Evolutionary conservation across 805 yeast species (phyloP).

Genomic region (Kuraishia piskuri): DNA sequence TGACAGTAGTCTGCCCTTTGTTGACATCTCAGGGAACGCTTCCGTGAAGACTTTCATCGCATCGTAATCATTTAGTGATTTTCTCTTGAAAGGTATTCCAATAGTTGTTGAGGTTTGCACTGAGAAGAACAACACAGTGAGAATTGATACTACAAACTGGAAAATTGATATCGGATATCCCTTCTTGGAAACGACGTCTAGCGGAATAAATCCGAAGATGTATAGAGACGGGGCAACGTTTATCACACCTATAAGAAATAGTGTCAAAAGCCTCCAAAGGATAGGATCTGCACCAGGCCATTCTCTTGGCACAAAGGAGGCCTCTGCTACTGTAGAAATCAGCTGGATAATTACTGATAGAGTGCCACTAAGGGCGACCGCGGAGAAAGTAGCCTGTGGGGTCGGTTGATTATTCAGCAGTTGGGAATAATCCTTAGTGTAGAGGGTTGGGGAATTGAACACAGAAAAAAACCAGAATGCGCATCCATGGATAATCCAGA

Average conservation of each 20-base stretch:
- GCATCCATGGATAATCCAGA: conserved; percentile 44
- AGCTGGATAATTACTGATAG: conserved; percentile 34
- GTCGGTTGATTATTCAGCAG: conserved; percentile 35
- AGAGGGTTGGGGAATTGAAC: conserved; percentile 40
- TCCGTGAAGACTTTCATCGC: conserved; percentile 33
- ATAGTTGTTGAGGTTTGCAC: conserved; percentile 13
- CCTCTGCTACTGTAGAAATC: conserved; percentile 32
- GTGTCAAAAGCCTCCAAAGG: conserved; percentile 23
- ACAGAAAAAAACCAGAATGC: conserved; percentile 45
- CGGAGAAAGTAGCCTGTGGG: conserved; percentile 32
- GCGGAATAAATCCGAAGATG: conserved; percentile 27
- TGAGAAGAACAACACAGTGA: conserved; percentile 33
- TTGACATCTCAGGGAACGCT: conserved; percentile 31
- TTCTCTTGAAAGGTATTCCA: conserved; percentile 22
- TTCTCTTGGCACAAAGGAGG: conserved; percentile 33
- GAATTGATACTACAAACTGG: conserved; percentile 34
- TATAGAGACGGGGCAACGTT: conserved; percentile 33
- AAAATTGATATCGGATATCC: conserved; percentile 29
- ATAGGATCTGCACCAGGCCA: conserved; percentile 39
- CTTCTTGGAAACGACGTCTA: conserved; percentile 23
- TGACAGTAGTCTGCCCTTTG: conserved; percentile 30
- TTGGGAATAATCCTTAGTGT: conserved; percentile 33
- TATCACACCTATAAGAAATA: conserved; percentile 22
- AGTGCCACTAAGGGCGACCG: conserved; percentile 36
- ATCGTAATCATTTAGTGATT: conserved; percentile 22